Percentiles rank a stretch among this genome's conserved stretches.
Evolutionary conservation across 306 rosid species (phyloP).

Genomic region (Herpetospermum pedunculosum): DNA sequence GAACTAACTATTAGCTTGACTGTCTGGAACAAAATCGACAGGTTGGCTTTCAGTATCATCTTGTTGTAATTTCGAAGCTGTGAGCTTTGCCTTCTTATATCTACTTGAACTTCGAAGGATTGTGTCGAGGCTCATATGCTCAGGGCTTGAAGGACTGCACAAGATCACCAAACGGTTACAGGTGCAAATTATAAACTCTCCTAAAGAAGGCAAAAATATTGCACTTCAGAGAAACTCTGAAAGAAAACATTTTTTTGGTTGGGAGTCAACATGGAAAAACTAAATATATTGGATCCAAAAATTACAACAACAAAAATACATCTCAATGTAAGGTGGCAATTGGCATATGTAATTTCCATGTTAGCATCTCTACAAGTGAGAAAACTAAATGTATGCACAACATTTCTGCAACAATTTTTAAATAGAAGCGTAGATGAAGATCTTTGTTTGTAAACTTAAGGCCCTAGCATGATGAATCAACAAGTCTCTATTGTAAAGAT

Average conservation of each 20-base stretch:
- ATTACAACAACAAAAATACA: background rate
- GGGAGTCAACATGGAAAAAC: background rate
- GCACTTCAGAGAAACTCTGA: background rate
- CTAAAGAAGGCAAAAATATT: background rate
- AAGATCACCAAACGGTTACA: constrained; percentile 2
- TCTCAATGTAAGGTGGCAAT: background rate
- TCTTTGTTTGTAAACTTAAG: background rate
- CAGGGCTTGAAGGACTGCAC: constrained; percentile 33
- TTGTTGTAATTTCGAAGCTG: constrained; percentile 36
- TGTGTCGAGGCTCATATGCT: constrained; percentile 21
- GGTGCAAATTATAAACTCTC: constrained; percentile 8
- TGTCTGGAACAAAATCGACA: constrained; percentile 52
- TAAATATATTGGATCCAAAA: background rate
- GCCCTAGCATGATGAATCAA: background rate
- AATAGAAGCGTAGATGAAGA: background rate
- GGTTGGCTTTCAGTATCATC: constrained; percentile 48
- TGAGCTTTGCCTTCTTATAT: constrained; percentile 48
- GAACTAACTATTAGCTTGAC: constrained; percentile 19
- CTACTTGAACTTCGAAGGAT: constrained; percentile 56
- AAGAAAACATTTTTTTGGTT: background rate
- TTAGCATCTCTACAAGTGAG: background rate
- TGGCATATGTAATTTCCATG: background rate
- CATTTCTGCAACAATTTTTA: background rate
- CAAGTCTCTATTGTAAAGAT: too few species aligned
- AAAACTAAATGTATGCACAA: background rate